Conservation (phyloP, 306 rosid genomes). For the Inga oerstediana region DNA sequence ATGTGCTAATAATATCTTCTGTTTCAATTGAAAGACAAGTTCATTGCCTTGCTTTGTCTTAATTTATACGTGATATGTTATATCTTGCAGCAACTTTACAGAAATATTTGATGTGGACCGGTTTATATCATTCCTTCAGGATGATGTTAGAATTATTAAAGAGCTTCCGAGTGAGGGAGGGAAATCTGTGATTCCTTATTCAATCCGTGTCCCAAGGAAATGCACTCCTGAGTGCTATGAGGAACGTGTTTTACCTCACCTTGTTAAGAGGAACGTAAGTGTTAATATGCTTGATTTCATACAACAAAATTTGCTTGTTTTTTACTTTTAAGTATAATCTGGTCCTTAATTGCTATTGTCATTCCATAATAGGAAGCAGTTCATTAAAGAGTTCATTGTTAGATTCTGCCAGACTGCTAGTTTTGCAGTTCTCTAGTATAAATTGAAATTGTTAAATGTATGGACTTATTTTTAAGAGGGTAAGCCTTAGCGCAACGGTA, state of each 20-base stretch:
- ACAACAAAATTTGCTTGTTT: not conserved
- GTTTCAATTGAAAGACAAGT: constrained; percentile 18
- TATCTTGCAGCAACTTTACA: constrained; percentile 74
- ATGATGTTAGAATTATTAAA: constrained; percentile 69
- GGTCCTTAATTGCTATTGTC: not conserved
- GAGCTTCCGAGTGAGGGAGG: constrained; percentile 57
- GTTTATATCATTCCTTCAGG: constrained; percentile 74
- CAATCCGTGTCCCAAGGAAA: constrained; percentile 89
- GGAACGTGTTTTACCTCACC: constrained; percentile 68
- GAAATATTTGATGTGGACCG: constrained; percentile 78
- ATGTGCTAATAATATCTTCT: not conserved
- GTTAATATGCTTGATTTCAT: constrained; percentile 4
- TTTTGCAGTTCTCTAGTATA: not conserved
- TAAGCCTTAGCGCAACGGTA: too few relatives aligned
- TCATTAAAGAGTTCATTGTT: not conserved
- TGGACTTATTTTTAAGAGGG: too few relatives aligned
- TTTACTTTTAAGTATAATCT: not conserved
- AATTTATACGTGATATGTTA: constrained; percentile 27
- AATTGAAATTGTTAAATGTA: not conserved
- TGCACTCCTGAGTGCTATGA: constrained; percentile 69
- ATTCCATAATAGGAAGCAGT: not conserved
- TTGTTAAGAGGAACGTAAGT: constrained; percentile 74
- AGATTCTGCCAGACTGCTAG: not conserved
- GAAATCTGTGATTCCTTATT: constrained; percentile 46
- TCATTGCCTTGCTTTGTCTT: not conserved